A percentile compares a stretch with the other conserved stretches of the same genome.
These are phyloP conservation scores for Ascoidea tarda DNA, from an alignment of 805 yeast species.

Conservation along the genomic window DNA sequence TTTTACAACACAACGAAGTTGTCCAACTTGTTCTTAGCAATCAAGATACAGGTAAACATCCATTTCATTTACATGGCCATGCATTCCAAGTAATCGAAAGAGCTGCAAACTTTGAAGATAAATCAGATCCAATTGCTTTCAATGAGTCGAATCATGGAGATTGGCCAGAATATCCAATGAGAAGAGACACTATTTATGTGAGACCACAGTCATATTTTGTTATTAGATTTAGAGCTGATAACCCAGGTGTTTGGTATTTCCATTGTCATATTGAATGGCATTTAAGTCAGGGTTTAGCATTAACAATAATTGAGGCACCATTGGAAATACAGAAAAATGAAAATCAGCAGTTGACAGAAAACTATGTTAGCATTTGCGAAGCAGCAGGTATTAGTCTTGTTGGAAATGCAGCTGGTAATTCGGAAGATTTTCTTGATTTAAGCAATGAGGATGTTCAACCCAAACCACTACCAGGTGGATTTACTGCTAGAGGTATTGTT, in stretches of 20 bases:
- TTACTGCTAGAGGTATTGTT: constrained; percentile 90
- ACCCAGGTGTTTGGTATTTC: constrained; percentile 98
- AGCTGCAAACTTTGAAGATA: constrained; percentile 40
- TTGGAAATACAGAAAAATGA: constrained; percentile 37
- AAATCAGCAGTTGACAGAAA: constrained; percentile 44
- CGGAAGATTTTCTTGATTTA: constrained; percentile 47
- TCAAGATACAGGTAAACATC: constrained; percentile 84
- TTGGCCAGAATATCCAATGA: constrained; percentile 65
- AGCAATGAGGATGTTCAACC: constrained; percentile 63
- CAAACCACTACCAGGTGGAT: constrained; percentile 63
- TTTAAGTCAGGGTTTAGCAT: constrained; percentile 83
- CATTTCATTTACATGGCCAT: constrained; percentile 92
- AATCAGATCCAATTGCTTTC: constrained; percentile 39
- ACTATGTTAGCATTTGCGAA: constrained; percentile 47
- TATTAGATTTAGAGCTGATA: constrained; percentile 77
- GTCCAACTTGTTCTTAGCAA: constrained; percentile 79
- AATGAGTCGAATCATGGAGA: constrained; percentile 34
- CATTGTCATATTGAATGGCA: constrained; percentile 99
- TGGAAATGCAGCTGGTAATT: constrained; percentile 90
- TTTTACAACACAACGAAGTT: constrained; percentile 38
- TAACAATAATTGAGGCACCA: constrained; percentile 78
- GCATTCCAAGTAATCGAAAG: constrained; percentile 73
- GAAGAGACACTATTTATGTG: constrained; percentile 71
- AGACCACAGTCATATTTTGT: constrained; percentile 79
- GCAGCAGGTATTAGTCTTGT: constrained; percentile 32